phyloP scores from a whole-genome alignment of 2,329 filamentous ascomycete species.

The Sordariomycetes sp. region DNA sequence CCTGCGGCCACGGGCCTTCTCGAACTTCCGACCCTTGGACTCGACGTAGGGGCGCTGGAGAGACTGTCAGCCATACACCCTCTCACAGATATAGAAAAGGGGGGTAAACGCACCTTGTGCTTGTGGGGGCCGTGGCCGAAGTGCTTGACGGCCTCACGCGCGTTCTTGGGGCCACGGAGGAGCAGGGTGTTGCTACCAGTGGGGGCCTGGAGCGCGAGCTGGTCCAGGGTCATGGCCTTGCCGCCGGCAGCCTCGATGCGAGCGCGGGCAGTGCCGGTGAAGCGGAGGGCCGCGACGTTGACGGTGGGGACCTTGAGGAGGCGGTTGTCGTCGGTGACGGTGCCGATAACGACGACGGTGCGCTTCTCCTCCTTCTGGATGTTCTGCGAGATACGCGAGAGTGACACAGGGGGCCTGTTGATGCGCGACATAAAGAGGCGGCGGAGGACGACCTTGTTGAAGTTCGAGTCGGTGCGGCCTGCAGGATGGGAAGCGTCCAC shows the following conservation, averaged over 20 bases:
- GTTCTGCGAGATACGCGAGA: constrained; percentile 77
- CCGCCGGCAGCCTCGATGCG: constrained; percentile 89
- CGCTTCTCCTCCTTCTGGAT: constrained; percentile 57
- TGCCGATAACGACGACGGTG: constrained; percentile 88
- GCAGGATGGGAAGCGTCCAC: constrained; percentile 2
- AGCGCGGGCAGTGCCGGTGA: constrained; percentile 91
- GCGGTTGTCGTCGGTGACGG: constrained; percentile 96
- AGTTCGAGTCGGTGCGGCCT: constrained; percentile 92
- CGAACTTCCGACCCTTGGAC: constrained; percentile 99
- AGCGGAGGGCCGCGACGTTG: constrained; percentile 85
- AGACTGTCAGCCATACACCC: constrained; percentile 16
- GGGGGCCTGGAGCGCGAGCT: constrained; percentile 88
- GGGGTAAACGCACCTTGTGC: constrained; percentile 62
- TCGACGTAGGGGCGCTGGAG: constrained; percentile 83
- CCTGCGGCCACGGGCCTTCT: constrained; percentile 97
- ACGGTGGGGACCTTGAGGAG: constrained; percentile 83
- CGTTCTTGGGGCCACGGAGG: constrained; percentile 95
- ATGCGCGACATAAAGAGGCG: constrained; percentile 98
- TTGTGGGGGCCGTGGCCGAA: constrained; percentile 97
- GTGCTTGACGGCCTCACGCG: constrained; percentile 96
- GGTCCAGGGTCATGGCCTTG: constrained; percentile 90
- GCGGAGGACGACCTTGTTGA: constrained; percentile 98
- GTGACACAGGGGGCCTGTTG: constrained; percentile 89
- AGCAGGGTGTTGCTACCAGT: constrained; percentile 96
- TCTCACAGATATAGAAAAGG: background rate